Base-by-base conservation (phyloP, 1,139 yeast species). In the Zygosaccharomyces sapae region DNA sequence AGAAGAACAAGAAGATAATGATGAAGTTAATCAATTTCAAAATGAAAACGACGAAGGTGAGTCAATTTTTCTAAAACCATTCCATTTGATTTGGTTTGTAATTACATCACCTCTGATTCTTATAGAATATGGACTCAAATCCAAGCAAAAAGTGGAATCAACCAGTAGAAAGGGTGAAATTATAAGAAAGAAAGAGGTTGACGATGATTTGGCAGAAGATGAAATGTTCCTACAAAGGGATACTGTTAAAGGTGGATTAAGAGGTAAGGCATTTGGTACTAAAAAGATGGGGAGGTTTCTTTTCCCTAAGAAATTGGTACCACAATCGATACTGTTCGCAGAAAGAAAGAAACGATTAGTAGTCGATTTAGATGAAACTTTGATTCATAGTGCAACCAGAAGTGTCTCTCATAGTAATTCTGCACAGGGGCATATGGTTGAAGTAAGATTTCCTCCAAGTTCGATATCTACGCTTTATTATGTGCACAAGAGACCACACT, bases 401-500 rank as follows among this genome's bases (percentile, higher is more conserved):
- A 81, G 86, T 6, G 69, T 77, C 19, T 68, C 76, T 38, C 74
- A 78, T 52, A 70, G 80, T 7, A 70, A 77, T 29, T 53, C 61
- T 4, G 53, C 65, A 7, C 64, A 61, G 42, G 63, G 61, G 5
- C 88, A 83, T 59, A 83, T 89, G 77, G 86, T 92, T 44, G 97
- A 92, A 68, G 90, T 92, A 51, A 84, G 81, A 58, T 74, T 89
- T 44, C 73, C 76, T 52, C 51, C 50, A 9, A 63, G 63, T 29
- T 64, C 63, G 5, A 56, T 70, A 10, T 83, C 96, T 1, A 83
- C 96, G 1, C 71, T 92, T 24, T 92, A 92, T 67, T 86, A 86
- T 63, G 96, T 92, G 18, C 87, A 88, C 61, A 92, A 90, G 64
- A 75, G 98, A 49, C 98, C 98, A 0, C 85, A 75, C 61, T 92